These are phyloP conservation scores for Jackrogersella minutella DNA, from an alignment of 495 filamentous ascomycete genomes.

Conservation along the genomic window DNA sequence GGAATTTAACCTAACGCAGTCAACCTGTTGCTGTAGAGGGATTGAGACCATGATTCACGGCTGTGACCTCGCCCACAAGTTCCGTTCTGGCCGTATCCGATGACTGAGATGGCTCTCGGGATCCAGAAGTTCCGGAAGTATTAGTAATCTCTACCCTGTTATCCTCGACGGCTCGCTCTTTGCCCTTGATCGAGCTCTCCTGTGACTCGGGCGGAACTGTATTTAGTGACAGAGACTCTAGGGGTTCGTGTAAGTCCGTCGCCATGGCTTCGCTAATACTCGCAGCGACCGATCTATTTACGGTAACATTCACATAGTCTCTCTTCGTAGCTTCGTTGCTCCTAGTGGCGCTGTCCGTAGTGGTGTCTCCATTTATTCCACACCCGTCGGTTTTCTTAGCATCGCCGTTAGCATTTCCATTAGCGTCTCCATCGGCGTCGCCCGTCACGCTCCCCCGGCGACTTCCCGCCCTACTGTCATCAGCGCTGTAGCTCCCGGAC, in stretches of 20 bases:
- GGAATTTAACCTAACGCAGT: neutral
- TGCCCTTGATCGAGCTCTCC: conserved; percentile 28
- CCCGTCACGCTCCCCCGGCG: conserved; percentile 44
- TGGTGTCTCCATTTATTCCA: conserved; percentile 9
- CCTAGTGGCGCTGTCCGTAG: neutral
- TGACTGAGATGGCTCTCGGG: neutral
- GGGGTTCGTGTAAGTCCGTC: conserved; percentile 32
- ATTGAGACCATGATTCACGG: neutral
- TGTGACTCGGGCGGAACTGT: neutral
- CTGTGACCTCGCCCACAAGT: neutral
- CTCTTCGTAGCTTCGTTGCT: neutral
- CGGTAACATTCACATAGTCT: conserved; percentile 14
- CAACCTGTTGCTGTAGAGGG: conserved; percentile 4
- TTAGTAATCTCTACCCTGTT: conserved; percentile 9
- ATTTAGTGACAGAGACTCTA: conserved; percentile 10
- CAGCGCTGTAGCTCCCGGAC: conserved; percentile 49
- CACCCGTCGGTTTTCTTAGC: conserved; percentile 21
- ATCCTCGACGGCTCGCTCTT: conserved; percentile 36
- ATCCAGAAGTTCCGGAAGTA: neutral
- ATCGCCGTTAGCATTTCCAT: conserved; percentile 27
- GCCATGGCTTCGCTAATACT: conserved; percentile 43
- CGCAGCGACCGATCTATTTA: conserved; percentile 32
- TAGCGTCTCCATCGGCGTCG: conserved; percentile 18
- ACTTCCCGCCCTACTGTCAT: conserved; percentile 43
- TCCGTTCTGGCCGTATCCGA: neutral